Evolutionary conservation across 225 moss, liverwort and hornwort species (phyloP).

Genomic region (Lunularia cruciata): DNA sequence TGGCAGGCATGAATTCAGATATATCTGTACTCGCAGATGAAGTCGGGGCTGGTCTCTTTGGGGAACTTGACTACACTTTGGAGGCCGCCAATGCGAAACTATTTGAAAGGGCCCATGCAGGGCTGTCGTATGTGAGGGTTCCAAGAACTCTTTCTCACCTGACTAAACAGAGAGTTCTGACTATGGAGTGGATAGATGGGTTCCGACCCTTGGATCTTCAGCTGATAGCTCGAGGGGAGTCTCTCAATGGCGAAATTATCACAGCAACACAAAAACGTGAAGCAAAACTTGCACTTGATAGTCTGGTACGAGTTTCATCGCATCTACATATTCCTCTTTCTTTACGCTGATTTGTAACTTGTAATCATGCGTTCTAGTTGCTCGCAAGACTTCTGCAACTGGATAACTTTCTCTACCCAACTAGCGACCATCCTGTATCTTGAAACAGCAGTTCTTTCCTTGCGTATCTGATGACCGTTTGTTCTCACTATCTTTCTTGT

Average conservation of each 20-base stretch:
- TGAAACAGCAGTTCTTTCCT: no score
- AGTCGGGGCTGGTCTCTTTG: slow-evolving; percentile 86
- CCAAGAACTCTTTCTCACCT: slow-evolving; percentile 63
- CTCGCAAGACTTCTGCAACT: no score
- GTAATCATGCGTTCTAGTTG: neutral
- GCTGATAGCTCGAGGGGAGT: slow-evolving; percentile 55
- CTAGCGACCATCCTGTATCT: no score
- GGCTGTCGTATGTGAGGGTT: slow-evolving; percentile 68
- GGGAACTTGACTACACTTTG: slow-evolving; percentile 81
- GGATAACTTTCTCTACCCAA: no score
- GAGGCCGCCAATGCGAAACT: slow-evolving; percentile 79
- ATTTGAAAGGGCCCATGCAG: slow-evolving; percentile 62
- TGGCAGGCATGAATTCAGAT: slow-evolving; percentile 80
- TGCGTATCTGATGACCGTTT: neutral
- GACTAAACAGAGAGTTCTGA: slow-evolving; percentile 68
- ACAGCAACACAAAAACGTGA: slow-evolving; percentile 56
- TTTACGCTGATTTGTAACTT: no score
- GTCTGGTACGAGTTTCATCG: slow-evolving; percentile 51
- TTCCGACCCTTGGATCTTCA: slow-evolving; percentile 84
- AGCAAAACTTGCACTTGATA: slow-evolving; percentile 68
- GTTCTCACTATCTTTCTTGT: slow-evolving; percentile 1
- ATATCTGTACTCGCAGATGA: slow-evolving; percentile 86
- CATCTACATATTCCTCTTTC: no score
- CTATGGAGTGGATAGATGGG: slow-evolving; percentile 96
- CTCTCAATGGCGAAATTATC: slow-evolving; percentile 46